Base-by-base conservation (phyloP, 1,284 basidiomycete species). In the Ceratobasidium sp. region DNA sequence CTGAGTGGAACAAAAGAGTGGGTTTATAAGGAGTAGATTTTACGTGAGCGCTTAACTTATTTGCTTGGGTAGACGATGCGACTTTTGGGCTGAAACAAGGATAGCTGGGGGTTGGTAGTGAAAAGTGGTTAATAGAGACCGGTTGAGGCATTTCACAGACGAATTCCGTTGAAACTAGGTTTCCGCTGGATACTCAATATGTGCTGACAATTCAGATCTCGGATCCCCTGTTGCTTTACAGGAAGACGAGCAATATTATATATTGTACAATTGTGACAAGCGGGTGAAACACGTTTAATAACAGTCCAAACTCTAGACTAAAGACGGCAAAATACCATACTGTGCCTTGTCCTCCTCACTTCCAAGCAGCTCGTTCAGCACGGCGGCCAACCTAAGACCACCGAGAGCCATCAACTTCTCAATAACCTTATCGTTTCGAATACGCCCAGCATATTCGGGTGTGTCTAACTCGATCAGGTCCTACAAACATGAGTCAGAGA, bases 391-490 rank as follows among this genome's bases (percentile, higher is more conserved):
- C n/a, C 95, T 86, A 45, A 97, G 83, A 0, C 95, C 96, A 0
- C 85, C 95, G 85, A 91, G 91, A 0, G 94, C 92, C 64, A 98
- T 83, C 78, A 97, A 82, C 82, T 89, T 89, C 86, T 97, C 95
- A 2, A 98, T 79, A 48, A 95, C 83, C 87, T 92, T 91, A 75
- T 88, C 84, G 48, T 89, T 83, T 67, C 84, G 84, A 78, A 97
- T 89, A 29, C 83, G 83, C 1, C 93, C 94, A 0, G 91, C 84
- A 80, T 98, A 98, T 77, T 90, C 85, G 0, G 93, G 90, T 29
- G 93, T 95, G 82, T 97, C 93, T n/a, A 98, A 87, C 82, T 97
- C 93, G 41, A 94, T 86, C 75, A 89, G 86, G 0, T 71, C 54
- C 67, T 71, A 36, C 19, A 56, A 1, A 50, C n/a, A n/a, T n/a